phyloP scores from a whole-genome alignment of 805 yeast genomes.

The Wickerhamomyces sydowiorum region DNA sequence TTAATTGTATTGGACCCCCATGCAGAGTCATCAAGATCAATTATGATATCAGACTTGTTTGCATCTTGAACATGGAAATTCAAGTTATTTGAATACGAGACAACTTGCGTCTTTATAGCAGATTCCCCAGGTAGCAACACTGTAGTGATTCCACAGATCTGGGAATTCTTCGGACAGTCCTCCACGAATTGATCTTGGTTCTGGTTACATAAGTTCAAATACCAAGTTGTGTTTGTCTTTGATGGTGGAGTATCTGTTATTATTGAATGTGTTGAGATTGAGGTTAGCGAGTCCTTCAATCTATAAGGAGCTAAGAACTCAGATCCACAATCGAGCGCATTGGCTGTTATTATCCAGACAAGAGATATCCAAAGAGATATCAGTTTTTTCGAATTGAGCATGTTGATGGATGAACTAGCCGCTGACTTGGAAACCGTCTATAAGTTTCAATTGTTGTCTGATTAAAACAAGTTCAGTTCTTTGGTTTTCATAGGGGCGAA shows the following conservation, averaged over 20 bases:
- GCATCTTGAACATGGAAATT: conserved; percentile 25
- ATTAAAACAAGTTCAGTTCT: no score
- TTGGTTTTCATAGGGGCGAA: no score
- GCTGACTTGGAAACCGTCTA: no score
- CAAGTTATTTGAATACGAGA: conserved; percentile 46
- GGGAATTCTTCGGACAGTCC: conserved; percentile 65
- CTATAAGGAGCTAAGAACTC: conserved; percentile 15
- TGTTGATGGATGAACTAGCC: no score
- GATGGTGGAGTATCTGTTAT: conserved; percentile 76
- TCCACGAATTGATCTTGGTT: conserved; percentile 26
- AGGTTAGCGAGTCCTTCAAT: conserved; percentile 32
- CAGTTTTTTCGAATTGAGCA: no score
- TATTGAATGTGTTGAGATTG: conserved; percentile 36
- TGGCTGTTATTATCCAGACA: not conserved
- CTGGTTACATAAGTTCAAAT: conserved; percentile 61
- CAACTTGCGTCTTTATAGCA: conserved; percentile 51
- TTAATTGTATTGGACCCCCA: conserved; percentile 65
- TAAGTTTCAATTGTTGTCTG: no score
- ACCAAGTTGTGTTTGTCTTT: conserved; percentile 56
- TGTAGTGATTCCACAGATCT: conserved; percentile 69
- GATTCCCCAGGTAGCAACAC: conserved; percentile 45
- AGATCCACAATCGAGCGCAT: conserved; percentile 16
- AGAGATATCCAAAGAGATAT: no score
- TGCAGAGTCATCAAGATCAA: conserved; percentile 43
- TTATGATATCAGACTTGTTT: conserved; percentile 26